phyloP scores from a whole-genome alignment of 768 basidiomycete genomes.

The Termitomyces bulborhizus region DNA sequence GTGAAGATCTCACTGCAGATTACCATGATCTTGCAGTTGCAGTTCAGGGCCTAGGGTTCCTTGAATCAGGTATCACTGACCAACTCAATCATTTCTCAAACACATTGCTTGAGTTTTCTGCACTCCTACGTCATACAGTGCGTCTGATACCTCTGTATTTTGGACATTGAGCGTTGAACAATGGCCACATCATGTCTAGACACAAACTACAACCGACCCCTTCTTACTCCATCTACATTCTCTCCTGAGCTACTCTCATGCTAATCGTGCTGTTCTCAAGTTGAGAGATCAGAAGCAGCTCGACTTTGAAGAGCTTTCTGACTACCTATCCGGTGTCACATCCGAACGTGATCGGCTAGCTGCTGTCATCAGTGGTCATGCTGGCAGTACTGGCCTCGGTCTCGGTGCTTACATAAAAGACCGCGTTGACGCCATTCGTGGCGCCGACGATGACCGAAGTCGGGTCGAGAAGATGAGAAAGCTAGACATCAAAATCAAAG shows the following conservation, averaged over 20 bases:
- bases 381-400: constrained; percentile 78
- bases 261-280: constrained; percentile 91
- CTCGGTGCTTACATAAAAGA: constrained; percentile 88
- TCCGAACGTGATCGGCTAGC: constrained; percentile 89
- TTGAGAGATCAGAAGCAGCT: constrained; percentile 97
- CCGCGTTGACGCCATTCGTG: constrained; percentile 84
- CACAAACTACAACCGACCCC: constrained; percentile 87
- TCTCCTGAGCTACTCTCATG: constrained; percentile 87
- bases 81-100: constrained; percentile 96
- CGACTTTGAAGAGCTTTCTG: constrained; percentile 95
- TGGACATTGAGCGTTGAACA: background rate
- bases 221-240: constrained; percentile 89
- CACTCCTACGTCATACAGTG: constrained; percentile 79
- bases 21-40: constrained; percentile 97
- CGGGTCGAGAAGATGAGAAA: constrained; percentile 92
- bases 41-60: constrained; percentile 94
- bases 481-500: constrained; percentile 91
- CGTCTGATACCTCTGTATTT: constrained; percentile 14
- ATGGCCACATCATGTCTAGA: constrained; percentile 36
- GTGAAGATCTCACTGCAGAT: constrained; percentile 93
- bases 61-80: constrained; percentile 98
- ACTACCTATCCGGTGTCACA: constrained; percentile 90
- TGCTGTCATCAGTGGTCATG: constrained; percentile 85
- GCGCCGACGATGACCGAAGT: constrained; percentile 89
- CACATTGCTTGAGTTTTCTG: constrained; percentile 91